Evolutionary conservation across 2,329 filamentous ascomycete genomes (phyloP).

Genomic region (Hortaea werneckii): DNA sequence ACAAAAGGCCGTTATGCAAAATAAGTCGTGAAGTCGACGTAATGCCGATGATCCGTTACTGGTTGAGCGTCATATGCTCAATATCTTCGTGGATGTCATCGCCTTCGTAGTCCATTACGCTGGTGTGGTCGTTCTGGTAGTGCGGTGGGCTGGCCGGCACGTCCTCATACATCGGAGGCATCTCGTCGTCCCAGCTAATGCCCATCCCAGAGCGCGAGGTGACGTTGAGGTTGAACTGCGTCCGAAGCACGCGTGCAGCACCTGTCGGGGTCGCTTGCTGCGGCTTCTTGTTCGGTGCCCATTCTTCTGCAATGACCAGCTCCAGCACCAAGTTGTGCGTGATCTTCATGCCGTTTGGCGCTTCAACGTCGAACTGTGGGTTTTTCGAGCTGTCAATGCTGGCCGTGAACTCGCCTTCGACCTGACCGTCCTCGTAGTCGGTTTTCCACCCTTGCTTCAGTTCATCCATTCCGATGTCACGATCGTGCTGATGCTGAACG

Average conservation of each 20-base stretch:
- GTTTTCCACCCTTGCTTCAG: conserved; percentile 87
- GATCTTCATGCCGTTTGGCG: conserved; percentile 64
- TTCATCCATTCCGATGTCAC: conserved; percentile 69
- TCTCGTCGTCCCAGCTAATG: conserved; percentile 94
- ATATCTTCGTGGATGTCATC: conserved; percentile 38
- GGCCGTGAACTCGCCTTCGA: conserved; percentile 71
- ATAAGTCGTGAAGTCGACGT: too few species aligned
- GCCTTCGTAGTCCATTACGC: conserved; percentile 38
- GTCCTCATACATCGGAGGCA: conserved; percentile 86
- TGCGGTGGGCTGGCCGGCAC: conserved; percentile 75
- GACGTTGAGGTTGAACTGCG: conserved; percentile 76
- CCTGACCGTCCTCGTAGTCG: conserved; percentile 54
- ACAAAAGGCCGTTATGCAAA: too few species aligned
- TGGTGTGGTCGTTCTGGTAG: conserved; percentile 28
- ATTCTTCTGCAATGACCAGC: conserved; percentile 89
- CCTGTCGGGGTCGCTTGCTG: conserved; percentile 76
- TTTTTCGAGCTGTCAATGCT: conserved; percentile 50
- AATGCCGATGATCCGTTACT: neutral
- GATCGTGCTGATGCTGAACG: conserved; percentile 61
- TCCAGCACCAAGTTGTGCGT: conserved; percentile 82
- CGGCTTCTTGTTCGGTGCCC: conserved; percentile 57
- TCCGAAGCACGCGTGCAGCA: conserved; percentile 78
- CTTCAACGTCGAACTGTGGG: conserved; percentile 68
- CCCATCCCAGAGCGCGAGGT: conserved; percentile 79
- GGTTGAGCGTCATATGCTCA: conserved; percentile 20